A percentile compares a stretch with the other conserved stretches of the same genome.
Conservation (phyloP, 148 eudicot species). For the Talinum fruticosum region DNA sequence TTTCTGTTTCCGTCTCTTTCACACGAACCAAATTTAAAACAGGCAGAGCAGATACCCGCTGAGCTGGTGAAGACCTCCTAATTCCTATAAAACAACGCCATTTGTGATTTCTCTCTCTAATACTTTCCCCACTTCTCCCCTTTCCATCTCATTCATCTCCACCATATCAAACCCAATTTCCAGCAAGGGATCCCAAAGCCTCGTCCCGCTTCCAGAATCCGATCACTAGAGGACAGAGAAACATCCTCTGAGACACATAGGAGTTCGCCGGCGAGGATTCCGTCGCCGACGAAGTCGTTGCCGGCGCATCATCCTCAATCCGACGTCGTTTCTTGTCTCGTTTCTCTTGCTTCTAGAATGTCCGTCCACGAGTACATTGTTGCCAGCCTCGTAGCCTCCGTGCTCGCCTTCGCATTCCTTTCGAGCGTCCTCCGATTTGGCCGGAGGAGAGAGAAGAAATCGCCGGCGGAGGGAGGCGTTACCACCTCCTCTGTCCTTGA, state of each 20-base stretch:
- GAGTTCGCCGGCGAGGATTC: background rate
- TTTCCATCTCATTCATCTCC: background rate
- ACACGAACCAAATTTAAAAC: too few species aligned
- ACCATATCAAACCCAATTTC: background rate
- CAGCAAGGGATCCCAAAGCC: background rate
- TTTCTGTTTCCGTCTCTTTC: too few species aligned
- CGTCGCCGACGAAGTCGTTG: background rate
- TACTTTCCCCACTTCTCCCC: background rate
- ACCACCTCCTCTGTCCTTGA: constrained; percentile 28
- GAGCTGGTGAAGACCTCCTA: background rate
- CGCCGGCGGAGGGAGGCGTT: constrained; percentile 2
- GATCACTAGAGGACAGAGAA: background rate
- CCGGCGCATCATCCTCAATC: background rate
- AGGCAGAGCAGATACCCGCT: too few species aligned
- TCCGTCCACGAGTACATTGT: constrained; percentile 28
- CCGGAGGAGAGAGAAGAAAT: constrained; percentile 22
- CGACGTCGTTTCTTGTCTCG: background rate
- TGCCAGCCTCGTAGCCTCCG: constrained; percentile 37
- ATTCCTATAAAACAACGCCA: background rate
- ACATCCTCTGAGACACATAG: background rate
- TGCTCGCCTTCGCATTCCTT: constrained; percentile 32
- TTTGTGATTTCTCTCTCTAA: background rate
- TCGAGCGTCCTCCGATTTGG: constrained; percentile 16
- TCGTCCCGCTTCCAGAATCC: background rate
- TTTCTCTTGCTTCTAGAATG: constrained; percentile 25